phyloP scores from a whole-genome alignment of 345 rosid genomes.

The Brassica juncea region DNA sequence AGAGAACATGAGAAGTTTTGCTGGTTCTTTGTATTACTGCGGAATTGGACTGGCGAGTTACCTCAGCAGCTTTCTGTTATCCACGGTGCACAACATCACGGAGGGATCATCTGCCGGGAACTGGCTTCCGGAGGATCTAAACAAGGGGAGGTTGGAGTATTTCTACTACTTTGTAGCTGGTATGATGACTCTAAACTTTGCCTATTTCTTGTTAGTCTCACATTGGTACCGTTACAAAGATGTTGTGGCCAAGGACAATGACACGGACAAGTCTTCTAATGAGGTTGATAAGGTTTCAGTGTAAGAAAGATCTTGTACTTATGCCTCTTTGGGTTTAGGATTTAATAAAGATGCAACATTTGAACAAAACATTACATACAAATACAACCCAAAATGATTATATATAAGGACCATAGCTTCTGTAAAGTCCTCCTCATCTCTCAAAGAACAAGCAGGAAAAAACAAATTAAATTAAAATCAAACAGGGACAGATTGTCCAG shows the following conservation, averaged over 20 bases:
- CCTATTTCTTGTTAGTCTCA: slow-evolving; percentile 42
- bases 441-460: slow-evolving; percentile 2
- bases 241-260: slow-evolving; percentile 25
- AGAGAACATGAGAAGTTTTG: slow-evolving; percentile 46
- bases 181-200: slow-evolving; percentile 37
- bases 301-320: slow-evolving; percentile 11
- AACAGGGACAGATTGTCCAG: slow-evolving; percentile 74
- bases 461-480: slow-evolving; percentile 49
- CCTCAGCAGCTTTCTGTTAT: slow-evolving; percentile 40
- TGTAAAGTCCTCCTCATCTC: slow-evolving; percentile 18
- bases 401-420: slow-evolving; percentile 21
- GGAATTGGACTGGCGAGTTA: slow-evolving; percentile 40
- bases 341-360: slow-evolving; percentile 23
- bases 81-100: slow-evolving; percentile 28
- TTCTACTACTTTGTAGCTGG: slow-evolving; percentile 44
- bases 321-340: slow-evolving; percentile 18
- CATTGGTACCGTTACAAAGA: slow-evolving; percentile 49
- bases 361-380: slow-evolving; percentile 29
- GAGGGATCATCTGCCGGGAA: slow-evolving; percentile 27
- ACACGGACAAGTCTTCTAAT: neutral
- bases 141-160: slow-evolving; percentile 38
- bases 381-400: slow-evolving; percentile 9
- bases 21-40: slow-evolving; percentile 38
- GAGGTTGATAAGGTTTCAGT: slow-evolving; percentile 19
- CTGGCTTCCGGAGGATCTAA: slow-evolving; percentile 42